Percentiles rank a stretch among this genome's conserved stretches.
Evolutionary conservation across 352 stramenopile genomes (phyloP).

Genomic region (Ophiocytium majus): DNA sequence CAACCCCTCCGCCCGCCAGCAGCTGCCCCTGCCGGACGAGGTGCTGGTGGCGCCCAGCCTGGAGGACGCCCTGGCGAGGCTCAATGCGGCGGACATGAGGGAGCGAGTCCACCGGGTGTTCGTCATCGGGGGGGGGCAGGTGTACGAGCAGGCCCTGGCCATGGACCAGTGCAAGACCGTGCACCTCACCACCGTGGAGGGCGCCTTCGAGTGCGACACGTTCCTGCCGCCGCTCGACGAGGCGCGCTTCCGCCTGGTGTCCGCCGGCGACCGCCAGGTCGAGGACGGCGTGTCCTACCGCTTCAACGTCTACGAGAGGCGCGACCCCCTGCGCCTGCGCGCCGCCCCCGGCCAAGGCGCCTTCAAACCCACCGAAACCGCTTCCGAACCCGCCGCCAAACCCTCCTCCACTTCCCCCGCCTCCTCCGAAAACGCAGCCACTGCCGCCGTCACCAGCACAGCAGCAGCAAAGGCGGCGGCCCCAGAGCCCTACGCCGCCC

Average conservation of each 20-base stretch:
- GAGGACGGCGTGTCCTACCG: slow-evolving; percentile 54
- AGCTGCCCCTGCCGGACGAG: slow-evolving; percentile 63
- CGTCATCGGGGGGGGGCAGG: slow-evolving; percentile 89
- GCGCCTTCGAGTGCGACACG: slow-evolving; percentile 79
- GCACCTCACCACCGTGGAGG: slow-evolving; percentile 49
- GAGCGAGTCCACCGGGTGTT: slow-evolving; percentile 82
- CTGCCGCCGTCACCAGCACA: slow-evolving; percentile 33
- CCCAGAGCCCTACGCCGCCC: slow-evolving; percentile 44
- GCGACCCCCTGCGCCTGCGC: too few species aligned
- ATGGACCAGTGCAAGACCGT: slow-evolving; percentile 50
- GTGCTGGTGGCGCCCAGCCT: slow-evolving; percentile 82
- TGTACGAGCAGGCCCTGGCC: slow-evolving; percentile 90
- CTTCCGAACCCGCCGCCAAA: too few species aligned
- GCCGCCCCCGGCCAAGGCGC: too few species aligned
- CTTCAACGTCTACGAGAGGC: slow-evolving; percentile 48
- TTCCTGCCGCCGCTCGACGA: slow-evolving; percentile 66
- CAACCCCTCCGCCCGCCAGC: slow-evolving; percentile 60
- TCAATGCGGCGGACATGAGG: slow-evolving; percentile 58
- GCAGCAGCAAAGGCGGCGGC: slow-evolving; percentile 8
- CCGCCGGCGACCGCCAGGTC: slow-evolving; percentile 31
- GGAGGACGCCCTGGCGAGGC: slow-evolving; percentile 78
- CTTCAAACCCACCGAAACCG: too few species aligned
- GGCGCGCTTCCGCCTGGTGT: slow-evolving; percentile 32
- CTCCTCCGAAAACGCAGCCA: not conserved
- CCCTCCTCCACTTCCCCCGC: too few species aligned